phyloP scores from a whole-genome alignment of 805 yeast species.

The Teunomyces stri region DNA sequence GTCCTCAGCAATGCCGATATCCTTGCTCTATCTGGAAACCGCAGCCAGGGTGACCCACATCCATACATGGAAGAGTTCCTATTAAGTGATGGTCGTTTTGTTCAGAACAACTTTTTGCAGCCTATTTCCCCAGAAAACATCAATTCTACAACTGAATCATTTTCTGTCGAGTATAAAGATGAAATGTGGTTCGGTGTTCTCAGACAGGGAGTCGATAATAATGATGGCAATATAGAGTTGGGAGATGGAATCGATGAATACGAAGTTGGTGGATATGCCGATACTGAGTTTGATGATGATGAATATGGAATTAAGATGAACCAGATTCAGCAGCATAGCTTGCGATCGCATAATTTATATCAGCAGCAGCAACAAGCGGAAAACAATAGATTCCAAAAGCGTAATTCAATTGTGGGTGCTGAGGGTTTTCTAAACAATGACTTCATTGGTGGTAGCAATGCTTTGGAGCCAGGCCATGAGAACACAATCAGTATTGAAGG shows the following conservation, averaged over 20 bases:
- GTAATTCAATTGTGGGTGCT: slow-evolving; percentile 7
- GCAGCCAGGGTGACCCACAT: slow-evolving; percentile 19
- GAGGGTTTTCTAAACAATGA: slow-evolving; percentile 24
- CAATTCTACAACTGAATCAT: slow-evolving; percentile 10
- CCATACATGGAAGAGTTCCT: slow-evolving; percentile 32
- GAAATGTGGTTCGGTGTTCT: slow-evolving; percentile 20
- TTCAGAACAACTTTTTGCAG: slow-evolving; percentile 39
- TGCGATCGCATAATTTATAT: slow-evolving; percentile 14
- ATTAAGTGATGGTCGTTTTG: slow-evolving; percentile 40
- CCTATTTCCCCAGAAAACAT: slow-evolving; percentile 34
- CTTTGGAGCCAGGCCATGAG: slow-evolving; percentile 8
- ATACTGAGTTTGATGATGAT: slow-evolving; percentile 32
- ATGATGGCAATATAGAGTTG: slow-evolving; percentile 16
- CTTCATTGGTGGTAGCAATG: slow-evolving; percentile 21
- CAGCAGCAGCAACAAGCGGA: slow-evolving; percentile 17
- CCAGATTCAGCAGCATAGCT: slow-evolving; percentile 6
- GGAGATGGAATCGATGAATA: slow-evolving; percentile 23
- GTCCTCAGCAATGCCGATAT: slow-evolving; percentile 24
- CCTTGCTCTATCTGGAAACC: slow-evolving; percentile 17
- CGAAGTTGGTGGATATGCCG: slow-evolving; percentile 22
- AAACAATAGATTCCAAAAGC: slow-evolving; percentile 13
- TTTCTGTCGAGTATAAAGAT: slow-evolving; percentile 20
- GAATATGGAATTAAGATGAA: slow-evolving; percentile 16
- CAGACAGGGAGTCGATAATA: slow-evolving; percentile 12
- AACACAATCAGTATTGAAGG: slow-evolving; percentile 32